Evolutionary conservation across 306 rosid genomes (phyloP), one percentile per base, ranked within the genome.

Genomic region (Corylus heterophylla): DNA sequence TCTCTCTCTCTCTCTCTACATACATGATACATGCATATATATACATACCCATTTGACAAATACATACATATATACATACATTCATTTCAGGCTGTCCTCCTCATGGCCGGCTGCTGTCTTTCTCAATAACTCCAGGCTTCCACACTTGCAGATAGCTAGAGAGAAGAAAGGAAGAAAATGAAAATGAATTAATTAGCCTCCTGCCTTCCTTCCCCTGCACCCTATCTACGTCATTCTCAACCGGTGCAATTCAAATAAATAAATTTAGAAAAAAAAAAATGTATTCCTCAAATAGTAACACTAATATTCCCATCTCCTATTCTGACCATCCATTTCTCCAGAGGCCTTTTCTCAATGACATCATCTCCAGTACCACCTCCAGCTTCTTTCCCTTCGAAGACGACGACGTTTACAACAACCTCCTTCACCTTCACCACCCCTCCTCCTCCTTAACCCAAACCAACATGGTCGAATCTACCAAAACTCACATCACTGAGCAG

Each of bases 211-310:
- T 22, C 25, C 25, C 35, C 35, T 31, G 2, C 35, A 31, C 2
- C 35, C 35, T 31, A 31, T 31, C 2, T 49, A 76, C 75, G 86
- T 81, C 86, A 20, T 87, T 74, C 85, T 80, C 80, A 74, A 78
- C 48, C 69, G 77, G 81, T 76, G 85, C 79, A 79, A 52, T 71
- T 20, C 79, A 13, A 11, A 39, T 3, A 39, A 39, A 39, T 3
- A 39, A 39, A 31, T 31, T 22, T 22, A 31, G 4, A 39, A 39
- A 4, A 5, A 39, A 39, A 39, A 39, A 42, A 5, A 76, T 90
- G 95, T 87, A 86, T 85, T 55, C 91, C 45, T 86, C 92, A 87
- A 86, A 77, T 82, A 79, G 73, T 74, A 73, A 70, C 77, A 44
- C 62, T 73, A 76, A 84, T 64, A 88, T 85, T 81, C 93, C 86